Evolutionary conservation across 1,139 yeast species (phyloP).

Genomic region (Geotrichum carabidarum): DNA sequence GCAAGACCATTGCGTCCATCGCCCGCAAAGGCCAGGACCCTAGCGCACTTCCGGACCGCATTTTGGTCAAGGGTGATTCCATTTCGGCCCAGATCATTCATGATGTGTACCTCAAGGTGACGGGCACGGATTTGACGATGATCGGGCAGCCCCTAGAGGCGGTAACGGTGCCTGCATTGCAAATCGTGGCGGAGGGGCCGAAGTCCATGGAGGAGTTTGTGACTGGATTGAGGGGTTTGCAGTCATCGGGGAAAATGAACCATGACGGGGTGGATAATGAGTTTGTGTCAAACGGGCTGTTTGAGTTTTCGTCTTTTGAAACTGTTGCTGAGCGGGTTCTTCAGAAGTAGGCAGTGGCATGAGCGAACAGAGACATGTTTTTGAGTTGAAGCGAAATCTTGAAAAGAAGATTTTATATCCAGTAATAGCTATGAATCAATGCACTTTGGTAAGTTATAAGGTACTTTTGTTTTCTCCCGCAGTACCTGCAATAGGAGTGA

Average conservation of each 20-base stretch:
- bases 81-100: conserved; percentile 42
- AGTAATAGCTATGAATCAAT: too few relatives aligned
- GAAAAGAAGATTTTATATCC: too few relatives aligned
- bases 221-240: not conserved
- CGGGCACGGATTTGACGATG: conserved; percentile 39
- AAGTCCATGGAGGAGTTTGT: not conserved
- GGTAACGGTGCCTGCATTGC: conserved; percentile 4
- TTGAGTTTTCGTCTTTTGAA: conserved; percentile 7
- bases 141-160: conserved; percentile 19
- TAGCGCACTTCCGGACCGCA: conserved; percentile 42
- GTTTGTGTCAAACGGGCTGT: conserved; percentile 16
- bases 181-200: conserved; percentile 10
- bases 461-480: too few relatives aligned
- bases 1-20: conserved; percentile 44
- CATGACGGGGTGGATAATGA: not conserved
- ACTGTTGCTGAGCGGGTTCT: conserved; percentile 1
- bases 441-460: too few relatives aligned
- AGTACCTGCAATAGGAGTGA: too few relatives aligned
- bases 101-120: conserved; percentile 42
- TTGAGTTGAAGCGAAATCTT: too few relatives aligned
- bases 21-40: conserved; percentile 38
- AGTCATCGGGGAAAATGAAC: not conserved
- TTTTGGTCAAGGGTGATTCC: conserved; percentile 45
- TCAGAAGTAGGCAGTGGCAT: conserved; percentile 1
- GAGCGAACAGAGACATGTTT: too few relatives aligned